phyloP scores from a whole-genome alignment of 352 stramenopile genomes.

The Pythium monospermum region DNA sequence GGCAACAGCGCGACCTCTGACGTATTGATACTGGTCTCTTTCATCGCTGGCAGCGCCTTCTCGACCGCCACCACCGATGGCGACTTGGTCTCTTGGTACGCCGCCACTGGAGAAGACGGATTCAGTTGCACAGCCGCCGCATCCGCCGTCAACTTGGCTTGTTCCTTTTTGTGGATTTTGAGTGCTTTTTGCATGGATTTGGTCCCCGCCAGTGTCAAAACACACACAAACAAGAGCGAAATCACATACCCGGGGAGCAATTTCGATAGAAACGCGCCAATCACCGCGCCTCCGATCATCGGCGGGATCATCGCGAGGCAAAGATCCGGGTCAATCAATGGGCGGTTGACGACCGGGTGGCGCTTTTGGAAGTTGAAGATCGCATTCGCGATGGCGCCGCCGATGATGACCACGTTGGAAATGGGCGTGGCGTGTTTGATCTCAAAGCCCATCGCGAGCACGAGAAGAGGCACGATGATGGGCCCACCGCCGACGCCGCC shows the following conservation, averaged over 20 bases:
- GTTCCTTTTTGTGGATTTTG: background rate
- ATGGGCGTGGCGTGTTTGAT: conserved; percentile 9
- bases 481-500: conserved; percentile 3
- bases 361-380: conserved; percentile 7
- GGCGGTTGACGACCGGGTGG: conserved; percentile 3
- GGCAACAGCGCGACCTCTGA: too few species aligned
- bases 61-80: too few species aligned
- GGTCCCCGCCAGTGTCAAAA: background rate
- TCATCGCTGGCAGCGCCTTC: too few species aligned
- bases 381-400: conserved; percentile 9
- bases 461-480: conserved; percentile 6
- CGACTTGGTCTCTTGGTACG: too few species aligned
- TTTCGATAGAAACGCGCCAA: conserved; percentile 9
- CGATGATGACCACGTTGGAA: conserved; percentile 8
- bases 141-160: background rate
- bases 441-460: conserved; percentile 9
- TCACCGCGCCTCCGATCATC: conserved; percentile 7
- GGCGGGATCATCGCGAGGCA: conserved; percentile 6
- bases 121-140: too few species aligned
- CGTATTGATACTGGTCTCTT: too few species aligned
- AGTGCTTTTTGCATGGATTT: background rate
- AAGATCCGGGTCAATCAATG: conserved; percentile 6
- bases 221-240: conserved; percentile 6
- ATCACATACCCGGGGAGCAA: conserved; percentile 6
- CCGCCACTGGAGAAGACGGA: too few species aligned